Percentiles rank a stretch among this genome's conserved stretches.
These are phyloP conservation scores for Leptodermis oblonga DNA, from an alignment of 257 asterid species.

Conservation along the genomic window DNA sequence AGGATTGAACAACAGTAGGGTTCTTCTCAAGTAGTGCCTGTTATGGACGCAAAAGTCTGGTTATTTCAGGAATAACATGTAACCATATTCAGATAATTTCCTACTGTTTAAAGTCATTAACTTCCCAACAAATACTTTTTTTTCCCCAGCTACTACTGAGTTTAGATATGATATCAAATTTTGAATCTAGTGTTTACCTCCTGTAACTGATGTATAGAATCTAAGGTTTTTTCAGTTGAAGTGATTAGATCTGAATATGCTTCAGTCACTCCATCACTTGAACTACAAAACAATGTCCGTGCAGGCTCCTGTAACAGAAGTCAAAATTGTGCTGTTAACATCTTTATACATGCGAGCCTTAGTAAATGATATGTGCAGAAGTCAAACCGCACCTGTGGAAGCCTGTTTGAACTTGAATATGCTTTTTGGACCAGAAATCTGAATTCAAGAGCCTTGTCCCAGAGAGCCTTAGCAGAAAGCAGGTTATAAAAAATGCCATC, in stretches of 20 bases:
- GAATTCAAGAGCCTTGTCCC: slow-evolving; percentile 93
- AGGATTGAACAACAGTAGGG: slow-evolving; percentile 53
- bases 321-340: slow-evolving; percentile 8
- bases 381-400: slow-evolving; percentile 70
- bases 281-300: slow-evolving; percentile 58
- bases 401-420: slow-evolving; percentile 75
- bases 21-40: slow-evolving; percentile 80
- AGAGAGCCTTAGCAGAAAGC: slow-evolving; percentile 59
- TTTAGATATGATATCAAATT: not conserved
- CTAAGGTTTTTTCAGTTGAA: slow-evolving; percentile 74
- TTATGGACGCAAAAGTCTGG: slow-evolving; percentile 13
- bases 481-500: not conserved
- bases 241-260: slow-evolving; percentile 71
- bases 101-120: not conserved
- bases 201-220: slow-evolving; percentile 66
- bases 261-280: slow-evolving; percentile 43
- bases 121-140: not conserved
- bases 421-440: slow-evolving; percentile 91
- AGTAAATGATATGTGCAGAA: not conserved
- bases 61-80: not conserved
- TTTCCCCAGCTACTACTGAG: not conserved
- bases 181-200: slow-evolving; percentile 40
- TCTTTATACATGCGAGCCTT: not conserved
- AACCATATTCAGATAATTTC: not conserved
- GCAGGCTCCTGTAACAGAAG: slow-evolving; percentile 56